Percentiles rank a stretch among this genome's conserved stretches.
Evolutionary conservation across 2,329 filamentous ascomycete species (phyloP).

Genomic region (Aspergillus tanneri): DNA sequence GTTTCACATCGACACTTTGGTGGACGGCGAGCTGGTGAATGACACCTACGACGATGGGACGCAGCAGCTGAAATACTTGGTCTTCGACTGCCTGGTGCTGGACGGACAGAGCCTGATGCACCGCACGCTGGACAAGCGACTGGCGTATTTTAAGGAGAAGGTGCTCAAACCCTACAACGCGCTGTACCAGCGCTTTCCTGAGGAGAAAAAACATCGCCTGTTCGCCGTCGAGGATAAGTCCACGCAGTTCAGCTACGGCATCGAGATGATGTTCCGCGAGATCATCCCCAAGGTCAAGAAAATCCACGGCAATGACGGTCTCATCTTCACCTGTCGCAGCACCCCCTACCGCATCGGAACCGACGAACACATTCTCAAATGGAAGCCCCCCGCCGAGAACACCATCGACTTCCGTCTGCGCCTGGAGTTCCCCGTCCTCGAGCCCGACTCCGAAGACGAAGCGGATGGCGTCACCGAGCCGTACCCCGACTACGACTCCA

Average conservation of each 20-base stretch:
- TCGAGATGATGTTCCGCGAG: conserved; percentile 87
- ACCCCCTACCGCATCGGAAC: conserved; percentile 87
- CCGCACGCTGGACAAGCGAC: conserved; percentile 79
- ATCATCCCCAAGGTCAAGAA: conserved; percentile 73
- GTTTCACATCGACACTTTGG: conserved; percentile 77
- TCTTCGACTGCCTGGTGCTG: conserved; percentile 88
- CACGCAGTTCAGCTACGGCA: conserved; percentile 84
- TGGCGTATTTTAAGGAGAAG: conserved; percentile 79
- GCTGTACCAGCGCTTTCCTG: conserved; percentile 70
- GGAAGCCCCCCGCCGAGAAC: conserved; percentile 95
- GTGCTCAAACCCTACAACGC: conserved; percentile 76
- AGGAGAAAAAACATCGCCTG: conserved; percentile 67
- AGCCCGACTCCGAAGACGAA: conserved; percentile 66
- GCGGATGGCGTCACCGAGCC: conserved; percentile 63
- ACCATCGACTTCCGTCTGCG: conserved; percentile 86
- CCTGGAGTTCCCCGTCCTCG: conserved; percentile 70
- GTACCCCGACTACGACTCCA: conserved; percentile 74
- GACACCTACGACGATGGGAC: conserved; percentile 70
- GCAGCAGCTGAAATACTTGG: conserved; percentile 75
- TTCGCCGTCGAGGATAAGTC: conserved; percentile 86
- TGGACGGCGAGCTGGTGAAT: conserved; percentile 91
- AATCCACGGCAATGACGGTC: conserved; percentile 85
- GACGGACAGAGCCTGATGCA: conserved; percentile 74
- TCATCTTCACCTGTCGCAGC: conserved; percentile 94
- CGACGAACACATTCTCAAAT: conserved; percentile 91